phyloP scores from a whole-genome alignment of 352 stramenopile genomes.

The Aphanomyces cochlioides region DNA sequence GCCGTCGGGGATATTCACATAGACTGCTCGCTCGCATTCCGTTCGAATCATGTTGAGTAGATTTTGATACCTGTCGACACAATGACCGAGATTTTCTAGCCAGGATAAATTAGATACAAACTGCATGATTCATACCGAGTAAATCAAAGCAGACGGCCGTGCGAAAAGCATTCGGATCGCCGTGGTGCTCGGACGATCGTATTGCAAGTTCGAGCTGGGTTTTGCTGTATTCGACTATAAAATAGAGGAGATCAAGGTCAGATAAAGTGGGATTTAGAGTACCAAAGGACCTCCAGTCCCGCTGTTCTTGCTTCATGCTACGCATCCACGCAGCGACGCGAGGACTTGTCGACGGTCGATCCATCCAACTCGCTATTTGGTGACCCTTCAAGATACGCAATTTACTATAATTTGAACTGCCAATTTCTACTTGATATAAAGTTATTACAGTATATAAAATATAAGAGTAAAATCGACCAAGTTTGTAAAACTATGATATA shows the following conservation, averaged over 20 bases:
- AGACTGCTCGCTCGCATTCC: conserved; percentile 46
- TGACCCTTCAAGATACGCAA: too few relatives aligned
- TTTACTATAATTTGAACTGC: too few relatives aligned
- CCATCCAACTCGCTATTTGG: too few relatives aligned
- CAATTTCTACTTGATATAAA: too few relatives aligned
- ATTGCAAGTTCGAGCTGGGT: conserved; percentile 44
- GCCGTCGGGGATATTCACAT: conserved; percentile 34
- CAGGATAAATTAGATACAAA: neutral
- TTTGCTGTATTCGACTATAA: conserved; percentile 11
- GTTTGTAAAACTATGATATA: too few relatives aligned
- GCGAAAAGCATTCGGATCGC: conserved; percentile 51
- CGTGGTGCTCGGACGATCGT: conserved; percentile 51
- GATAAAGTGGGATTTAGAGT: too few relatives aligned
- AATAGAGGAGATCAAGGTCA: neutral
- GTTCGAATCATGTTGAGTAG: conserved; percentile 37
- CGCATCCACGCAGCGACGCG: too few relatives aligned
- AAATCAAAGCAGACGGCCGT: conserved; percentile 60
- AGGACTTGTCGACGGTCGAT: too few relatives aligned
- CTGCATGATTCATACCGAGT: conserved; percentile 30
- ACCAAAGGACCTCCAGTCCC: too few relatives aligned
- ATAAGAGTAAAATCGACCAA: too few relatives aligned
- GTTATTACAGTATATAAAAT: too few relatives aligned
- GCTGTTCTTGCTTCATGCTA: too few relatives aligned
- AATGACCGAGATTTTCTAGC: conserved; percentile 35
- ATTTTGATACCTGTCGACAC: conserved; percentile 49